Base-by-base conservation (phyloP, 1,284 basidiomycete genomes). In the Cryptococcus wingfieldii region DNA sequence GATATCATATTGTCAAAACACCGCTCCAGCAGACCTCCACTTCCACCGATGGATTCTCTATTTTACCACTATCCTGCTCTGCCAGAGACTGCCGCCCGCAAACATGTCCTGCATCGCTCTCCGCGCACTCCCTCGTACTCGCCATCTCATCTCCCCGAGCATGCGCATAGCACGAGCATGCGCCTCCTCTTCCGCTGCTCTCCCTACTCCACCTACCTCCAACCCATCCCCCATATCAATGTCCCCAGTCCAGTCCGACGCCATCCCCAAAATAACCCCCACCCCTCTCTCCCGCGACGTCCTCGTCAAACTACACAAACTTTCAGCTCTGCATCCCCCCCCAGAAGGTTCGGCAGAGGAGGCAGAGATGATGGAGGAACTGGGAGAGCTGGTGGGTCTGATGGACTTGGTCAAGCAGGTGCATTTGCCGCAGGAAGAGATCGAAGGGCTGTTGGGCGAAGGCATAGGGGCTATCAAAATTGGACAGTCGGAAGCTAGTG, bases 371-470 rank as follows among this genome's bases (percentile, higher is more conserved):
- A 52, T 67, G 3, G 41, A 49, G 0, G 69, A 60, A 16, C 43
- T 71, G 39, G 50, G 49, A 18, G 64, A 58, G n/a, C 53, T 71
- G 43, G 44, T 71, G 5, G 58, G 59, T 1, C 46, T 71, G 8
- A 71, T 69, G 69, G 68, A 71, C 7, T 41, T 59, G 14, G 68
- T 71, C 45, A 64, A 69, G 41, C 50, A 50, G 3, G 66, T 71
- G 4, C 47, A 64, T 37, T 44, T 71, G 27, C 65, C 65, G 7
- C n/a, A 53, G 1, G 60, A 54, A 3, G 60, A 55, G 27, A 45
- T 52, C n/a, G 49, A 55, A 5, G 58, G 58, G 7, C 47, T 70
- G 50, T 48, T 70, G 31, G 50, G 48, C 4, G 51, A 63, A 16
- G 67, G 67, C 25, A 58, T 67, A 2, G 63, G 64, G 37, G 60